phyloP scores from a whole-genome alignment of 1,139 yeast species.

The Yamadazyma atmosphaerica region DNA sequence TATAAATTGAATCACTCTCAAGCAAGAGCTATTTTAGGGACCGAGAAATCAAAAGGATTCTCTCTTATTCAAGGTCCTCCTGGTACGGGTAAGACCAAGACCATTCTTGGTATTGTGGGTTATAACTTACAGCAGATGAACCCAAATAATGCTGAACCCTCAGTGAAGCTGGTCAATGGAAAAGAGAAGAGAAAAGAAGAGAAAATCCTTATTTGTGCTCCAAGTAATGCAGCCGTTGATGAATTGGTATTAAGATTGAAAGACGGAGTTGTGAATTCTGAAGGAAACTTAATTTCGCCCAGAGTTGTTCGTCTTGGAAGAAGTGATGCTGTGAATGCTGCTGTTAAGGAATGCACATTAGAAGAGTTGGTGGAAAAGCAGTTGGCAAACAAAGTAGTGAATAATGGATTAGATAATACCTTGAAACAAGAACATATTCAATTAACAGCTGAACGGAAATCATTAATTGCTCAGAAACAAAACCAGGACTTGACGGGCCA shows the following conservation, averaged over 20 bases:
- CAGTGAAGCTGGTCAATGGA: conserved; percentile 5
- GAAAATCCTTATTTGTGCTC: conserved; percentile 87
- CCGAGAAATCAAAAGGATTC: conserved; percentile 70
- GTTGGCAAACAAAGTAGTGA: conserved; percentile 42
- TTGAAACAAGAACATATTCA: conserved; percentile 54
- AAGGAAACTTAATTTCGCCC: conserved; percentile 63
- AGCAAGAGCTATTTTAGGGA: conserved; percentile 81
- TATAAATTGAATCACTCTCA: conserved; percentile 82
- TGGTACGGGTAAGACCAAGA: conserved; percentile 97
- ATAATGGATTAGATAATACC: conserved; percentile 42
- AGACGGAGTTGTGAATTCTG: conserved; percentile 61
- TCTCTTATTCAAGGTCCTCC: conserved; percentile 97
- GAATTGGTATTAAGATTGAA: conserved; percentile 87
- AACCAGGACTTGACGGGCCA: conserved; percentile 34
- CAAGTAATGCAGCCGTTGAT: conserved; percentile 98
- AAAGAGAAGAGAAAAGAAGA: conserved; percentile 12
- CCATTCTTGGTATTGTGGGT: conserved; percentile 90
- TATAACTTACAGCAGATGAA: conserved; percentile 31
- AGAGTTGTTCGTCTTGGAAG: conserved; percentile 87
- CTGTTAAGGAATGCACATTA: conserved; percentile 79
- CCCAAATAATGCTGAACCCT: conserved; percentile 5
- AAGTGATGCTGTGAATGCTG: conserved; percentile 81
- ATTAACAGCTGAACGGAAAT: conserved; percentile 52
- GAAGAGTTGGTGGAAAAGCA: conserved; percentile 82
- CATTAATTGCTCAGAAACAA: conserved; percentile 40